These are phyloP conservation scores for Nitzschia sp. DNA, from an alignment of 108 stramenopile genomes.

Conservation along the genomic window DNA sequence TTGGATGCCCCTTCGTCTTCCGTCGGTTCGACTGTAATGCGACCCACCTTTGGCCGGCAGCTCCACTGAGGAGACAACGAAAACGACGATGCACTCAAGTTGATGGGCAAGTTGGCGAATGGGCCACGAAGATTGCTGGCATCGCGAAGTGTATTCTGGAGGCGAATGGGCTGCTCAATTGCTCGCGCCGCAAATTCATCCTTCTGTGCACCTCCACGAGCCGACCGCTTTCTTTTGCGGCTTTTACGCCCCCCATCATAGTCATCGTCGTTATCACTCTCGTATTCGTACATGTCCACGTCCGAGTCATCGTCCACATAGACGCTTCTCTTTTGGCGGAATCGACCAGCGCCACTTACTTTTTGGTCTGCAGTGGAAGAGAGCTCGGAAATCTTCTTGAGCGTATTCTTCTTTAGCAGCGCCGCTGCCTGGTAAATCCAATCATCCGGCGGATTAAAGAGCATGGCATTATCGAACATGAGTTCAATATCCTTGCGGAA, in stretches of 20 bases:
- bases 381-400: constrained; percentile 62
- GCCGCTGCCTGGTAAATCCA: constrained; percentile 70
- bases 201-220: neutral
- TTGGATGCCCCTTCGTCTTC: neutral
- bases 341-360: constrained; percentile 16
- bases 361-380: constrained; percentile 27
- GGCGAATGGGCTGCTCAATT: constrained; percentile 43
- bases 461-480: constrained; percentile 87
- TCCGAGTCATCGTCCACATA: constrained; percentile 81
- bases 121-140: constrained; percentile 45
- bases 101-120: constrained; percentile 48
- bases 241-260: constrained; percentile 25
- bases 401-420: constrained; percentile 53
- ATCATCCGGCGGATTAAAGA: constrained; percentile 73
- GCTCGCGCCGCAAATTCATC: constrained; percentile 50
- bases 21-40: constrained; percentile 1
- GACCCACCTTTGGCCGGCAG: constrained; percentile 20
- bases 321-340: constrained; percentile 46
- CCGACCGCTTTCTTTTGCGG: constrained; percentile 37
- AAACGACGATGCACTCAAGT: constrained; percentile 36
- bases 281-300: constrained; percentile 80
- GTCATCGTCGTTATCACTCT: constrained; percentile 76
- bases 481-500: constrained; percentile 71
- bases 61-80: constrained; percentile 45
- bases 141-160: constrained; percentile 46